A percentile compares a stretch with the other conserved stretches of the same genome.
Evolutionary conservation across 2,329 filamentous ascomycete species (phyloP).

Genomic region (Beauveria varroae): DNA sequence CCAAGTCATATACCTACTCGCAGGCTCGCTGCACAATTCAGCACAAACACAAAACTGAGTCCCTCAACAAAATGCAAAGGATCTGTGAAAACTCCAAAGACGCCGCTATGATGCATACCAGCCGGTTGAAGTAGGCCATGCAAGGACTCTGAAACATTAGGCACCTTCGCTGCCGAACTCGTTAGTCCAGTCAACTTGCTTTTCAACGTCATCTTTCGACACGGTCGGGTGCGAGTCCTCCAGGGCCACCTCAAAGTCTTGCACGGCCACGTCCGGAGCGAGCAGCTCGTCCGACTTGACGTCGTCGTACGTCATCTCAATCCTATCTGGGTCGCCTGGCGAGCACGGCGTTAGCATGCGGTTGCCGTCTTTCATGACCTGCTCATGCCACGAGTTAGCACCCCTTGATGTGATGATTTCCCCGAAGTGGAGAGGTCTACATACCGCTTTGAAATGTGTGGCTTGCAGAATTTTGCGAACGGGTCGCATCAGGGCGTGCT

Average conservation of each 20-base stretch:
- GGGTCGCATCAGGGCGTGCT: constrained; percentile 95
- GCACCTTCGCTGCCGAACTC: constrained; percentile 91
- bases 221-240: constrained; percentile 85
- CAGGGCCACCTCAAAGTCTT: constrained; percentile 91
- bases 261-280: constrained; percentile 77
- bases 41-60: background rate
- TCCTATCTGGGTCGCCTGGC: constrained; percentile 75
- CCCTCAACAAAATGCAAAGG: constrained; percentile 7
- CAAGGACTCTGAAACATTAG: constrained; percentile 20
- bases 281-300: constrained; percentile 77
- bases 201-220: constrained; percentile 72
- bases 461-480: constrained; percentile 94
- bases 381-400: background rate
- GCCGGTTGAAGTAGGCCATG: background rate
- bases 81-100: constrained; percentile 12
- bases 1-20: background rate
- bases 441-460: constrained; percentile 92
- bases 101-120: constrained; percentile 11
- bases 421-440: constrained; percentile 10
- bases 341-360: constrained; percentile 83
- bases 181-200: constrained; percentile 87
- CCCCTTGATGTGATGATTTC: background rate
- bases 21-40: background rate
- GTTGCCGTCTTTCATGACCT: constrained; percentile 64
- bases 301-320: constrained; percentile 91